Evolutionary conservation across 331 rosid genomes (phyloP), one percentile per base, ranked within the genome.

Genomic region (Saraca asoca): DNA sequence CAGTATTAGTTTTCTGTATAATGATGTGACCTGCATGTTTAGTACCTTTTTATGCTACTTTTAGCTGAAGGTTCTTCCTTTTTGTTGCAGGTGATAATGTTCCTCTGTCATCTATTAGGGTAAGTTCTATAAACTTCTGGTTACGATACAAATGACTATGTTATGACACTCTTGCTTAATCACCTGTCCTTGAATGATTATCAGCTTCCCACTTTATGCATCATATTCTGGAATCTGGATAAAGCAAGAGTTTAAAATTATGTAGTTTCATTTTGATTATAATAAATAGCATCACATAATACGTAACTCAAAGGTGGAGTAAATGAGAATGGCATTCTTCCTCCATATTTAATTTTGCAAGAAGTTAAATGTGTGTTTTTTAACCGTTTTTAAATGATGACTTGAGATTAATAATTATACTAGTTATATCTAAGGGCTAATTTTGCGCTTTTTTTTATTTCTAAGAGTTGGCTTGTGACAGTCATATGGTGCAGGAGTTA

Each of bases 91-190:
- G 91, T 9, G 2, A 33, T 57, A 38, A 62, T 48, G 65, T 34
- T 69, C 70, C 83, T 58, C 71, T 79, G 7, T 69, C 54, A 49
- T 58, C 76, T 64, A 75, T 78, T 64, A 80, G 86, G 98, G 98
- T 85, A 83, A 67, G 8, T 20, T 64, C 42, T 71, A 58, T 42
- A 70, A 29, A n/a, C 55, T 76, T 69, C 58, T 69, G 52, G 31
- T 46, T 68, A 48, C 49, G 60, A 12, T 59, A 49, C 45, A 43
- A 37, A 54, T 51, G 43, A 33, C 39, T 54, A 51, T 15, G 10
- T 53, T 17, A 6, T 6, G 64, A 45, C 51, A 12, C 56, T 56
- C 58, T 62, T 62, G 38, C 72, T 54, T 62, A 51, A 59, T 33
- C 63, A 59, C 73, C n/a, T n/a, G n/a, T n/a, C n/a, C n/a, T 42